phyloP scores from a whole-genome alignment of 2,329 filamentous ascomycete species.

The Pseudogymnoascus verrucosus region DNA sequence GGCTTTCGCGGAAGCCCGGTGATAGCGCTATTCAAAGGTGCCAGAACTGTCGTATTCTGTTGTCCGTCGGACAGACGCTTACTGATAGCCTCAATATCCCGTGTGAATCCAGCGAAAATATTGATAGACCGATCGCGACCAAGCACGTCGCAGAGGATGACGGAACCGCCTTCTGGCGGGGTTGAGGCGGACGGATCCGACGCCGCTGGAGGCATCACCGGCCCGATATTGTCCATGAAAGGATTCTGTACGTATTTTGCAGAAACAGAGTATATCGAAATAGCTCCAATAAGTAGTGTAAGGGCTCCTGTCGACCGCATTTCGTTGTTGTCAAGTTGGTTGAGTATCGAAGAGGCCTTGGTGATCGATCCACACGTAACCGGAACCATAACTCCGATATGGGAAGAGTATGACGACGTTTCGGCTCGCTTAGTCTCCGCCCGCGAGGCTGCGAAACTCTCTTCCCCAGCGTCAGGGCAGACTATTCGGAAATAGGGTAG shows the following conservation, averaged over 20 bases:
- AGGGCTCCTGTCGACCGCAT: slow-evolving; percentile 4
- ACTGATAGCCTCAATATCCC: slow-evolving; percentile 63
- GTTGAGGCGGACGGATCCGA: slow-evolving; percentile 19
- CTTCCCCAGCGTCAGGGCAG: slow-evolving; percentile 5
- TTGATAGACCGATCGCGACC: slow-evolving; percentile 71
- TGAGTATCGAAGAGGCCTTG: not conserved
- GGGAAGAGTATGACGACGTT: slow-evolving; percentile 6
- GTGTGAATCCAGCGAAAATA: slow-evolving; percentile 73
- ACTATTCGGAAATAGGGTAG: not conserved
- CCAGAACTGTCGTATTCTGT: slow-evolving; percentile 75
- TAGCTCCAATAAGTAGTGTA: not conserved
- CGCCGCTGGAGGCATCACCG: slow-evolving; percentile 18
- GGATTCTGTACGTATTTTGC: slow-evolving; percentile 1
- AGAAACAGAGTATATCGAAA: not conserved
- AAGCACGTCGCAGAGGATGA: slow-evolving; percentile 78
- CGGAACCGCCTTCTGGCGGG: slow-evolving; percentile 32
- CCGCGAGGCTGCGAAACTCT: slow-evolving; percentile 6
- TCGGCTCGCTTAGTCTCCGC: slow-evolving; percentile 8
- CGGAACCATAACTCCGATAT: not conserved
- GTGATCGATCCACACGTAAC: not conserved
- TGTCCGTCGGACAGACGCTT: slow-evolving; percentile 58
- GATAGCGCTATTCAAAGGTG: slow-evolving; percentile 77
- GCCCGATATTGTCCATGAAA: slow-evolving; percentile 19
- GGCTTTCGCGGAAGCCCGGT: slow-evolving; percentile 74
- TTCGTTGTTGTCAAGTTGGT: not conserved